Base-by-base conservation (phyloP, 2,329 filamentous ascomycete genomes). In the Monosporascus cannonballus region DNA sequence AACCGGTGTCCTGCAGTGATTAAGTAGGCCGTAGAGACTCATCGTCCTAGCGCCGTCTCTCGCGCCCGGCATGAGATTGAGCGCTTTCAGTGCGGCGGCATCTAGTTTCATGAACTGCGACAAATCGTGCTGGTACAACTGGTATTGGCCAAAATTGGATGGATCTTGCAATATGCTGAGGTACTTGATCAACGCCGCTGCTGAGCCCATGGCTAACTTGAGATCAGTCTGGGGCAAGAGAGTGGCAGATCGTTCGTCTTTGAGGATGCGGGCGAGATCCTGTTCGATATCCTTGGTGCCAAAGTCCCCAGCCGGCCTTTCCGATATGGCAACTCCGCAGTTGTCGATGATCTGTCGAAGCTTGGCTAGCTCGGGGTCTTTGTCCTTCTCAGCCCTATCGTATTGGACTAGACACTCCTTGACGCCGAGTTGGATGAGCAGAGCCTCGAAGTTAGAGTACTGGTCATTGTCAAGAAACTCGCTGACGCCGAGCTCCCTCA, bases 391-490 rank as follows among this genome's bases (percentile, higher is more conserved):
- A 5, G 80, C 75, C 53, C 83, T 81, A 65, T 97, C 92, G 20
- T 83, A 73, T 62, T 90, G 87, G n/a, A 99, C 73, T 30, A 99
- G 74, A 64, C 92, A 96, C 69, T 99, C 94, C 67, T 91, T 94
- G 20, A 96, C 90, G 6, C 94, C 94, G 3, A 99, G 83, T 67
- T 99, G 95, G 60, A 99, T 99, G 50, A 99, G 82, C 18, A 99
- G 79, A 3, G 92, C 91, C 73, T 99, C 94, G 60, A 99, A 95
- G 69, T 99, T 99, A 50, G 93, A 97, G 74, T 95, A 99, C 9
- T 96, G 78, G 67, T 99, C 94, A 66, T 97, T 99, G 76, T 99
- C 94, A n/a, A 96, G 81, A 60, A 99, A 99, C 67, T 99, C 95
- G 76, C 90, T 96, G 51, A 99, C 91, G 8, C 94, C 94, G 2